Base-by-base conservation (phyloP, 805 yeast genomes). In the Priceomyces fermenticarens region DNA sequence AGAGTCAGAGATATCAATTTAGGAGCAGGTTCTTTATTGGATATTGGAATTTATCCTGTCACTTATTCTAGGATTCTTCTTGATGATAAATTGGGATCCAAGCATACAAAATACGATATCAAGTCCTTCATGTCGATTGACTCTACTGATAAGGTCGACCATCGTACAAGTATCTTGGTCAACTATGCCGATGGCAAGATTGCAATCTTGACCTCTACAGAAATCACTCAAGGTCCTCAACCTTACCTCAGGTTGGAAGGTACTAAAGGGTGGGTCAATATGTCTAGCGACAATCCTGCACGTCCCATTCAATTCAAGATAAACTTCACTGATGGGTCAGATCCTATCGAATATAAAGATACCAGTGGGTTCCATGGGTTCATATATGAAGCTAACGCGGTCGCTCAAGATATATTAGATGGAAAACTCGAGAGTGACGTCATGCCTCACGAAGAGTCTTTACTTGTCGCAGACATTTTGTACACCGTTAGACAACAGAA, bases 1-100 rank as follows among this genome's bases (percentile, higher is more conserved):
- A 55, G 82, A 36, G 51, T 75, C 41, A 58, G 72, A 41, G 68
- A 73, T 51, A 71, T 67, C 3, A 55, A 58, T 12, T 63, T 75
- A 35, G 83, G 78, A 3, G 85, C 79, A 10, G 83, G 85, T 15
- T 74, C 80, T 0, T 52, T 78, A 35, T 65, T 78, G 47, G 84
- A 79, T 52, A 62, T 78, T 41, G 82, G 83, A 2, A 67, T 78
- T 36, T 79, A 79, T 45, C 58, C 76, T 3, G 46, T 77, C 37
- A 76, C 78, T 3, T 78, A 71, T 49, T 59, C 67, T 12, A 53
- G 79, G 40, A 41, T 71, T 8, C 59, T 72, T 17, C 48, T 72
- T 42, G 70, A 69, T 47, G 51, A 58, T 27, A 48, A 60, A 20
- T 30, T 59, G 28, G 70, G 72, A 16, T 50, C 53, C 29, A 51